Conservation (phyloP, 1,284 basidiomycete species). For the Phellopilus nigrolimitatus region DNA sequence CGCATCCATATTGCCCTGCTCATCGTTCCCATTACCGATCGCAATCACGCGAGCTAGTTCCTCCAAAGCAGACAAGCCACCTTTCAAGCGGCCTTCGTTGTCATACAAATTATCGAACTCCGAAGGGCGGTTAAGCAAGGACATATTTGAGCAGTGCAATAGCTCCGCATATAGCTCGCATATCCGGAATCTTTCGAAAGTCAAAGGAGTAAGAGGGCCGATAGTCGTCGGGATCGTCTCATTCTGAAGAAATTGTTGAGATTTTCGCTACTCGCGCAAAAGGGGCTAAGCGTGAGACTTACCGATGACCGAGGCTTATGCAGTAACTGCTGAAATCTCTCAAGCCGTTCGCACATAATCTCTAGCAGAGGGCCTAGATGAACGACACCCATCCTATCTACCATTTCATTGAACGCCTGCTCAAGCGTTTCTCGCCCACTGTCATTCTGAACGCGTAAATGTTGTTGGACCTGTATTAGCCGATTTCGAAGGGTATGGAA, state of each 20-base stretch:
- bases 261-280: slow-evolving; percentile 5
- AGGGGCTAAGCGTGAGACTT: slow-evolving; percentile 27
- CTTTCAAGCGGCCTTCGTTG: slow-evolving; percentile 71
- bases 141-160: slow-evolving; percentile 98
- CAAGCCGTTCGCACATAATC: slow-evolving; percentile 70
- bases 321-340: slow-evolving; percentile 71
- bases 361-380: slow-evolving; percentile 84
- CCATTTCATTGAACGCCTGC: slow-evolving; percentile 80
- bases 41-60: slow-evolving; percentile 78
- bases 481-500: slow-evolving; percentile 92
- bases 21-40: slow-evolving; percentile 51
- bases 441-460: slow-evolving; percentile 45
- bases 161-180: slow-evolving; percentile 97
- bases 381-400: slow-evolving; percentile 89
- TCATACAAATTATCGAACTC: slow-evolving; percentile 76
- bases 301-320: slow-evolving; percentile 73
- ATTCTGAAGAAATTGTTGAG: slow-evolving; percentile 36
- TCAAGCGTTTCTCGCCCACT: slow-evolving; percentile 72
- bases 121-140: slow-evolving; percentile 78
- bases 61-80: slow-evolving; percentile 77
- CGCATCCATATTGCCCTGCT: slow-evolving; percentile 52
- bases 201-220: slow-evolving; percentile 74
- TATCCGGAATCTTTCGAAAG: slow-evolving; percentile 95
- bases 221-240: slow-evolving; percentile 68
- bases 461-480: slow-evolving; percentile 82